Base-by-base conservation (phyloP, 345 rosid genomes). In the Draba incana region DNA sequence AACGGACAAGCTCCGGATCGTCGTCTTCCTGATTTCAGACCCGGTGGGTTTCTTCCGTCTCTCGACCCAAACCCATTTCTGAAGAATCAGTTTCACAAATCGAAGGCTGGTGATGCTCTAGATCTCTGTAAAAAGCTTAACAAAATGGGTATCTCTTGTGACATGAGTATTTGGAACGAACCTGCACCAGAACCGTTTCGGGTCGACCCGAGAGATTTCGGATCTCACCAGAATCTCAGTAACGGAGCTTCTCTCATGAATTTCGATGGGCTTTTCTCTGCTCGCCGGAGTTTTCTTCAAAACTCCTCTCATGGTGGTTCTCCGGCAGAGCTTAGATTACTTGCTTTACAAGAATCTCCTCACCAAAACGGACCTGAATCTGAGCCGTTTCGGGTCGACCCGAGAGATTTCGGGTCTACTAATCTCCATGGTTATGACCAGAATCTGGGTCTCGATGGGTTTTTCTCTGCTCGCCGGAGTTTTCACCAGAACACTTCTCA, bases 131-230 rank as follows among this genome's bases (percentile, higher is more conserved):
- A 75, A 37, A 73, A 62, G 77, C 75, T 85, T 4, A 24, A 14
- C 43, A 57, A 78, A 50, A 66, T 87, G 88, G 80, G 74, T 75
- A 66, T 87, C 62, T 62, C 75, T 58, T 79, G 78, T 52, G 85
- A 75, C 16, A 44, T 45, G 54, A 59, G 66, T 46, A 68, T 74
- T 1, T 53, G 75, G 72, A 51, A 10, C 8, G 37, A 33, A 33
- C 31, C 52, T 20, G 70, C 30, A 70, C 79, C 64, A 66, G 80
- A 75, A 55, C 68, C 81, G 52, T 54, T 74, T 64, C 74, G 71
- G 69, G 38, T 71, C 63, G 83, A 76, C 73, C 70, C 77, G 5
- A n/a, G 38, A 27, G 82, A 44, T 2, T 58, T 68, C 46, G 69
- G 75, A 46, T 60, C 64, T 54, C 2, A 6, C 7, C 7, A 66